A percentile compares a stretch with the other conserved stretches of the same genome.
Evolutionary conservation across 495 filamentous ascomycete species (phyloP).

Genomic region (Talaromyces stipitatus): DNA sequence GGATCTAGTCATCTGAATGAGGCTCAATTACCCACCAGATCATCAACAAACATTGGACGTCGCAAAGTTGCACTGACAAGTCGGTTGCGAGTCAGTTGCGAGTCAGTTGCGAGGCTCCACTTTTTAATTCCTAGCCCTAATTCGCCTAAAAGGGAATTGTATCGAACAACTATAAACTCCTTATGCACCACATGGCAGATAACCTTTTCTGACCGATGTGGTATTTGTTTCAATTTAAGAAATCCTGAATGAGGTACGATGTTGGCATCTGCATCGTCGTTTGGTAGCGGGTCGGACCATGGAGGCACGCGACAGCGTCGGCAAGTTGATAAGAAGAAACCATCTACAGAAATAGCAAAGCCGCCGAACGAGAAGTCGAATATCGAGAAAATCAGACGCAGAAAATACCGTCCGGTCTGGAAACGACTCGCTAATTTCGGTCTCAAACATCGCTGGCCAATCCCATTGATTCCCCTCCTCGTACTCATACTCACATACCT

Average conservation of each 20-base stretch:
- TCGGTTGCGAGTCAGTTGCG: background rate
- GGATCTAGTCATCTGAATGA: background rate
- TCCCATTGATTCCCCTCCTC: conserved; percentile 58
- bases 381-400: background rate
- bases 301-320: background rate
- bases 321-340: background rate
- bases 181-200: too few relatives aligned
- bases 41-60: background rate
- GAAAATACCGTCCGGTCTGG: conserved; percentile 40
- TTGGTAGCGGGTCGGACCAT: background rate
- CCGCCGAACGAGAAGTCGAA: background rate
- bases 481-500: conserved; percentile 54
- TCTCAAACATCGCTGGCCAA: conserved; percentile 61
- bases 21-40: background rate
- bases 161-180: background rate
- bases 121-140: conserved; percentile 1
- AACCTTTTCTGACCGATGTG: too few relatives aligned
- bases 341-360: background rate
- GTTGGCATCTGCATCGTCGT: background rate
- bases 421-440: conserved; percentile 47
- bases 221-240: background rate
- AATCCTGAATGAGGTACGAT: background rate
- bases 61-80: too few relatives aligned
- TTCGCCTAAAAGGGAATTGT: background rate
- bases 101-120: conserved; percentile 1